These are phyloP conservation scores for Cytospora piceae DNA, from an alignment of 2,329 filamentous ascomycete genomes.

Conservation along the genomic window DNA sequence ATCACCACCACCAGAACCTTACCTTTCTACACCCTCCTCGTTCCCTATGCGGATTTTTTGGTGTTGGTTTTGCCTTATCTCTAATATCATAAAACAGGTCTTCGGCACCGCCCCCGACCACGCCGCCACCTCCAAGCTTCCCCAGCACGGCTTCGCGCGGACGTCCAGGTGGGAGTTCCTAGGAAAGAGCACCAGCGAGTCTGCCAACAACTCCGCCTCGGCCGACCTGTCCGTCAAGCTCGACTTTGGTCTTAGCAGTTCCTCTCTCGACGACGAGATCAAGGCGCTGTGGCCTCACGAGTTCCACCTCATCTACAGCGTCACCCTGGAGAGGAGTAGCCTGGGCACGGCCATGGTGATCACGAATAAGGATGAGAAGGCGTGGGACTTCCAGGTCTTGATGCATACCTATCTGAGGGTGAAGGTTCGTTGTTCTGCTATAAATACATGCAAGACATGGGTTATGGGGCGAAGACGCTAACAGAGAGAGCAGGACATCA, in stretches of 20 bases:
- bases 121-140: constrained; percentile 75
- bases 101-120: constrained; percentile 83
- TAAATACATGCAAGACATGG: not conserved
- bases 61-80: constrained; percentile 3
- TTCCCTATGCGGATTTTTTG: constrained; percentile 1
- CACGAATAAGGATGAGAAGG: constrained; percentile 79
- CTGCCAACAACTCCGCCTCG: constrained; percentile 37
- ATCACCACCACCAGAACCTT: not conserved
- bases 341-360: constrained; percentile 84
- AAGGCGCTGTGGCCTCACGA: constrained; percentile 80
- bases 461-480: not conserved
- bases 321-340: constrained; percentile 76
- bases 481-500: constrained; percentile 69
- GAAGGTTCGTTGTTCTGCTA: constrained; percentile 60
- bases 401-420: constrained; percentile 89
- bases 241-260: constrained; percentile 86
- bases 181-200: constrained; percentile 79
- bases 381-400: constrained; percentile 90
- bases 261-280: constrained; percentile 69
- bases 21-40: too few relatives aligned
- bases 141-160: constrained; percentile 94
- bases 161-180: constrained; percentile 91
- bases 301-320: constrained; percentile 91
- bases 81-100: constrained; percentile 56
- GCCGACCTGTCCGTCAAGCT: constrained; percentile 80